phyloP scores from a whole-genome alignment of 768 basidiomycete species.

The Mycena leptocephala region DNA sequence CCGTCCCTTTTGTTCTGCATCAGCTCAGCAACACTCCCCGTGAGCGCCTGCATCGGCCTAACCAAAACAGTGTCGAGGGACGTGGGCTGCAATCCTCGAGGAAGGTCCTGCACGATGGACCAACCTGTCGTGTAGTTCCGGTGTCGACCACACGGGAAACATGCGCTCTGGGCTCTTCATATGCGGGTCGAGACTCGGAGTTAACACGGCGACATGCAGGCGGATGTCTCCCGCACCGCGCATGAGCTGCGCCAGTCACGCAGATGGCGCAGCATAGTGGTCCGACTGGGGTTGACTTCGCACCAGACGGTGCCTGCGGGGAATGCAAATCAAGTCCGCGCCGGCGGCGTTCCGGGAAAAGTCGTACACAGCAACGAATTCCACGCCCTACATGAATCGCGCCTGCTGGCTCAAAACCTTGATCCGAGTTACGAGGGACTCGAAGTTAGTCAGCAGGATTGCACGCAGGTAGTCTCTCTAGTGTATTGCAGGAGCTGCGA shows the following conservation, averaged over 20 bases:
- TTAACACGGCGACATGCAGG: not conserved
- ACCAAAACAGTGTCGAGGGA: no score
- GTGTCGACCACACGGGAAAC: not conserved
- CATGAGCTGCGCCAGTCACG: not conserved
- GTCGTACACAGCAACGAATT: not conserved
- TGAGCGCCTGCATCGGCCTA: no score
- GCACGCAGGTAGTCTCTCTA: not conserved
- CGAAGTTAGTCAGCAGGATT: not conserved
- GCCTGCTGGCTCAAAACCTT: not conserved
- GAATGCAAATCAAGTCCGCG: not conserved
- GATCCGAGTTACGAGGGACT: not conserved
- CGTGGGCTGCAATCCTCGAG: no score
- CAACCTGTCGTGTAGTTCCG: not conserved
- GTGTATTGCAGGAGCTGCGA: not conserved
- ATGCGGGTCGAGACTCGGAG: not conserved
- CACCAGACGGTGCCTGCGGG: not conserved
- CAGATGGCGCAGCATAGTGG: not conserved
- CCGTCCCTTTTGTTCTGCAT: no score
- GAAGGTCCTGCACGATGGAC: not conserved
- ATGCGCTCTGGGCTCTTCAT: not conserved
- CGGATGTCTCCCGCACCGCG: not conserved
- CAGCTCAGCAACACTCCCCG: no score
- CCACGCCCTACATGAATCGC: not conserved
- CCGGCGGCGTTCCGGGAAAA: not conserved
- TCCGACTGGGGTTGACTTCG: not conserved